Evolutionary conservation across 768 basidiomycete species (phyloP).

Genomic region (Austroboletus festivus): DNA sequence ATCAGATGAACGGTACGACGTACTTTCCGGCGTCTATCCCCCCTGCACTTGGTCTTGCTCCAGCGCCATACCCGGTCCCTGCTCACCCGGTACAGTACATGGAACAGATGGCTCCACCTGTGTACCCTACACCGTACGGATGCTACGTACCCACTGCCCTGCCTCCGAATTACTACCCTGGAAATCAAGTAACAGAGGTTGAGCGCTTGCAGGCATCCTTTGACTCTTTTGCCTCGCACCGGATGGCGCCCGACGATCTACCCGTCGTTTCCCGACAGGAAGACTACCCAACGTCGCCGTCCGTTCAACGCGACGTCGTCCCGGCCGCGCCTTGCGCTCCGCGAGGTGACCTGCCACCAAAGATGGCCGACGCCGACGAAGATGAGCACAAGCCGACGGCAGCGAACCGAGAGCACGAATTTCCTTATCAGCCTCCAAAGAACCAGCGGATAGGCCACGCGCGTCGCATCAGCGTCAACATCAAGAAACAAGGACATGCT

Average conservation of each 20-base stretch:
- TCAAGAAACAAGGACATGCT: constrained; percentile 25
- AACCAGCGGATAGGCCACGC: constrained; percentile 36
- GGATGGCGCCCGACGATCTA: constrained; percentile 5
- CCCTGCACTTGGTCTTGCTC: neutral
- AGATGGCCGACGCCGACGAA: neutral
- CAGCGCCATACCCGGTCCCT: constrained; percentile 5
- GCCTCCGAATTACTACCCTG: neutral
- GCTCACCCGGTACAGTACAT: constrained; percentile 5
- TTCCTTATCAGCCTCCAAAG: constrained; percentile 34
- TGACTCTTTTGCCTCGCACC: constrained; percentile 22
- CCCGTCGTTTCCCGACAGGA: constrained; percentile 11
- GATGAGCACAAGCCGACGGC: neutral
- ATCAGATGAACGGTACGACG: constrained; percentile 29
- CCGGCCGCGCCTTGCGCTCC: neutral
- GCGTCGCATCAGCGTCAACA: constrained; percentile 37
- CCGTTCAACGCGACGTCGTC: neutral
- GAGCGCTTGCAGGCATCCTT: constrained; percentile 8
- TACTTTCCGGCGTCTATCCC: constrained; percentile 20
- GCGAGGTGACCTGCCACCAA: neutral
- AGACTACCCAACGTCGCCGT: constrained; percentile 2
- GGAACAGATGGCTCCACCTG: constrained; percentile 1
- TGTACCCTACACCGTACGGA: neutral
- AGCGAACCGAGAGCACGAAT: constrained; percentile 15
- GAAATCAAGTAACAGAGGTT: neutral
- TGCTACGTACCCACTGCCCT: constrained; percentile 10